Evolutionary conservation across 1,139 yeast species (phyloP).

Genomic region (Diutina ranongensis): DNA sequence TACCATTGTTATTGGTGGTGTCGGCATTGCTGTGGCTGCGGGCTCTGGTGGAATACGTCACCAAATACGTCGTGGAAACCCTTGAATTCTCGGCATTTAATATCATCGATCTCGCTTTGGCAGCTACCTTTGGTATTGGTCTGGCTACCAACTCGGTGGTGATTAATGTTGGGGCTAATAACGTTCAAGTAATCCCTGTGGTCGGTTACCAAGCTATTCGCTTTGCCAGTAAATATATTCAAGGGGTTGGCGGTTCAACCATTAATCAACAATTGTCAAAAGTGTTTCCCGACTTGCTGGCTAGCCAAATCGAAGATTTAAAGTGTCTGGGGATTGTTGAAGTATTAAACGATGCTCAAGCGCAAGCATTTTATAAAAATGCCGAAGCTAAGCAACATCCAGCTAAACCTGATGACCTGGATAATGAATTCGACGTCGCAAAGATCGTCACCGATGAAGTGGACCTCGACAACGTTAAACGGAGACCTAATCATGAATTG

Average conservation of each 20-base stretch:
- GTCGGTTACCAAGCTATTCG: slow-evolving; percentile 54
- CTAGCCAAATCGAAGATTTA: slow-evolving; percentile 57
- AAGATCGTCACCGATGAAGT: slow-evolving; percentile 74
- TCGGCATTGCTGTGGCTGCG: slow-evolving; percentile 66
- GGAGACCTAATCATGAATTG: slow-evolving; percentile 44
- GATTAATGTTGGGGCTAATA: slow-evolving; percentile 69
- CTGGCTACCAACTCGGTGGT: slow-evolving; percentile 44
- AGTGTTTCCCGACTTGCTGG: slow-evolving; percentile 46
- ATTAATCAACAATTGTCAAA: slow-evolving; percentile 44
- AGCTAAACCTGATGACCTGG: slow-evolving; percentile 35
- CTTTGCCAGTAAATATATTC: slow-evolving; percentile 38
- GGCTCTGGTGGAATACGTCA: slow-evolving; percentile 50
- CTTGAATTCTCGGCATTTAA: slow-evolving; percentile 67
- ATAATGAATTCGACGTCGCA: slow-evolving; percentile 79
- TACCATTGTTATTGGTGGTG: slow-evolving; percentile 43
- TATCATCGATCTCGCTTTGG: slow-evolving; percentile 55
- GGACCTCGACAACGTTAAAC: slow-evolving; percentile 20
- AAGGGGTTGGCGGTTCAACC: slow-evolving; percentile 43
- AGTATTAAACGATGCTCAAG: slow-evolving; percentile 44
- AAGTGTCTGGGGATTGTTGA: slow-evolving; percentile 71
- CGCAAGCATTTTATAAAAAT: slow-evolving; percentile 48
- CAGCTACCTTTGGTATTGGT: slow-evolving; percentile 66
- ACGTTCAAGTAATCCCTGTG: slow-evolving; percentile 70
- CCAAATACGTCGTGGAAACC: slow-evolving; percentile 66
- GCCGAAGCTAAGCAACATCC: slow-evolving; percentile 30